Evolutionary conservation across 805 yeast genomes (phyloP), one percentile per base, ranked within the genome.

Genomic region (Nakazawaea sp.): DNA sequence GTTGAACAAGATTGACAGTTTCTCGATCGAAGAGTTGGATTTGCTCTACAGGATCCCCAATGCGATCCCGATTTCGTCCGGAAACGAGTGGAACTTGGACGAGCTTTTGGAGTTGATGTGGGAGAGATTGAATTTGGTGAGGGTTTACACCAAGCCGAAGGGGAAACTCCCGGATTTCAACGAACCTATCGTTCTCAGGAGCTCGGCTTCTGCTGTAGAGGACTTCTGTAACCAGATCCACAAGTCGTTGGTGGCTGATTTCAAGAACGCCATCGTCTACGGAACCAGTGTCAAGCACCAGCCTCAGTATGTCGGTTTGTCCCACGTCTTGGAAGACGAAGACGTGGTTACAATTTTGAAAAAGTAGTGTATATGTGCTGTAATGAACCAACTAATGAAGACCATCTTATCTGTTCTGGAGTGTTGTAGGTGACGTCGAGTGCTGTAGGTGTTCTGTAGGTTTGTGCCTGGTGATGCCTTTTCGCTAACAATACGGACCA

Each of bases 141-240:
- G 99, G 56, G 96, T 92, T 16, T 92, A 90, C 63, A 92, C 99
- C 5, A 92, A 90, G 55, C 98, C 98, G 36, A 92, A 88, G 70
- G 97, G 97, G 20, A 75, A 70, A 49, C 68, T 81, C 49, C 98
- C 99, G 7, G 99, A 92, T 60, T 92, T 90, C 59, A 70, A 70
- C 27, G 97, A 92, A 51, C 99, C 99, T 2, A 92, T 92, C 40
- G 97, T 92, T 35, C 66, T 92, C 53, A 75, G 95, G 56, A 73
- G 75, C 38, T 89, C 80, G 46, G 75, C 83, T 46, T 78, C 89
- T 56, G 62, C 95, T 1, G 94, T 92, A 31, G 96, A 84, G 59
- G 97, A 92, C 59, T 92, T 92, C 59, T 92, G 98, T 78, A 85
- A 87, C 59, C 82, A 88, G 46, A 92, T 92, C 50, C 99, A 92